Evolutionary conservation across 495 filamentous ascomycete species (phyloP).

Genomic region (Venustampulla echinocandica): DNA sequence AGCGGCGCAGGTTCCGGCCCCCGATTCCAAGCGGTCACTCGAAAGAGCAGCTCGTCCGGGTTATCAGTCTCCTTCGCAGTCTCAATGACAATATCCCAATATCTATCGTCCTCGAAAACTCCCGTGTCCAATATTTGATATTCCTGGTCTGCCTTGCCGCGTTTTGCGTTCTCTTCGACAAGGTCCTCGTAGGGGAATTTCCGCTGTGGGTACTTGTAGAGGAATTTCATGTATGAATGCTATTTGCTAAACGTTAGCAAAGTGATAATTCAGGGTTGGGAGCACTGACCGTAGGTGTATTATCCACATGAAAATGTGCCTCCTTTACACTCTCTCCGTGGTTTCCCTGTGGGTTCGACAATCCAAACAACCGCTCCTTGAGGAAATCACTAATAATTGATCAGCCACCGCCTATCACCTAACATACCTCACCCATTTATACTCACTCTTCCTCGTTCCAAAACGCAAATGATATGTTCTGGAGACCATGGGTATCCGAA

Average conservation of each 20-base stretch:
- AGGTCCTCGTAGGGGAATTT: conserved; percentile 88
- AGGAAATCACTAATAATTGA: conserved; percentile 59
- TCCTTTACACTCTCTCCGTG: conserved; percentile 97
- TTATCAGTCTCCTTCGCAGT: conserved; percentile 87
- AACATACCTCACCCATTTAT: background rate
- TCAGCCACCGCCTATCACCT: conserved; percentile 2
- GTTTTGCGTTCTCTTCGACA: conserved; percentile 69
- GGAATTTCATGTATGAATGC: conserved; percentile 98
- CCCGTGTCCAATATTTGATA: conserved; percentile 90
- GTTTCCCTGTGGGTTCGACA: conserved; percentile 93
- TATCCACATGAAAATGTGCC: conserved; percentile 91
- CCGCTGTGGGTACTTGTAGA: conserved; percentile 93
- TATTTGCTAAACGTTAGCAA: conserved; percentile 26
- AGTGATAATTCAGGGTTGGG: background rate
- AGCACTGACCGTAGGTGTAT: conserved; percentile 58
- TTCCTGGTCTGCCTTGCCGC: conserved; percentile 65
- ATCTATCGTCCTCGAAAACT: conserved; percentile 82
- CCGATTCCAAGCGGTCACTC: conserved; percentile 91
- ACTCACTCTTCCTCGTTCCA: conserved; percentile 95
- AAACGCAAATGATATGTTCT: conserved; percentile 91
- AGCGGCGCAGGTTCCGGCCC: conserved; percentile 82
- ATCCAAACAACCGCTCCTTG: conserved; percentile 88
- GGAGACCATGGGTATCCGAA: conserved; percentile 78
- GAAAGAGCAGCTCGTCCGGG: conserved; percentile 84
- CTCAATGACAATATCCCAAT: conserved; percentile 97